These are phyloP conservation scores for Echinosophora koreensis DNA, from an alignment of 306 rosid genomes.

Conservation along the genomic window DNA sequence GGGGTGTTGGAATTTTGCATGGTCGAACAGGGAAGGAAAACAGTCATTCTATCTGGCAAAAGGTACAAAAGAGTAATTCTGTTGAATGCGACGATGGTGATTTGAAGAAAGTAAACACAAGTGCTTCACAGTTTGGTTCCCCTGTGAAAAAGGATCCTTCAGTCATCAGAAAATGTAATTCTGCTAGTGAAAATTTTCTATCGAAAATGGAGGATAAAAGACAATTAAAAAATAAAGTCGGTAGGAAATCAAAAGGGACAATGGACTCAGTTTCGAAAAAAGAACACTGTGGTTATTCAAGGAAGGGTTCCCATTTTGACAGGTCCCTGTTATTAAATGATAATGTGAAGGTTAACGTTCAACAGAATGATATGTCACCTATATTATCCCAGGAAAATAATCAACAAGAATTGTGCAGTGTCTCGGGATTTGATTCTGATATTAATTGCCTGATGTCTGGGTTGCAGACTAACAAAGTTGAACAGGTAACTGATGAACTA, in stretches of 20 bases:
- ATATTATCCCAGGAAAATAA: conserved; percentile 50
- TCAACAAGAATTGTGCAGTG: conserved; percentile 44
- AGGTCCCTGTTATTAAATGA: conserved; percentile 51
- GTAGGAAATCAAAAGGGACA: conserved; percentile 65
- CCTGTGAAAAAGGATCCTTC: conserved; percentile 54
- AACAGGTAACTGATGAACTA: conserved; percentile 55
- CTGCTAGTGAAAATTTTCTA: conserved; percentile 46
- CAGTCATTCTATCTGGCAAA: conserved; percentile 82
- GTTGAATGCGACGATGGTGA: conserved; percentile 52
- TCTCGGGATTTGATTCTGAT: conserved; percentile 52
- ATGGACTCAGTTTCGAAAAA: conserved; percentile 49
- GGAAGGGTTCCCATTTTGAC: conserved; percentile 56
- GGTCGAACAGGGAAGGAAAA: conserved; percentile 72
- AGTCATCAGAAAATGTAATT: conserved; percentile 45
- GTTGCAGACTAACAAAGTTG: conserved; percentile 45
- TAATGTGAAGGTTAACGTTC: conserved; percentile 48
- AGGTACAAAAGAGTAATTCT: conserved; percentile 69
- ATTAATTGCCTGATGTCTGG: conserved; percentile 39
- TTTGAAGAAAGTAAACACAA: conserved; percentile 57
- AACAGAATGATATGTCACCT: conserved; percentile 48
- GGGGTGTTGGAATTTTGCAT: conserved; percentile 52
- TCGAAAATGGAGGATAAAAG: conserved; percentile 55
- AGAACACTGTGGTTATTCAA: conserved; percentile 56
- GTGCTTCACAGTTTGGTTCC: conserved; percentile 49
- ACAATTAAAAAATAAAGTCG: conserved; percentile 54